A percentile compares a stretch with the other conserved stretches of the same genome.
These are phyloP conservation scores for Diaporthe helianthi DNA, from an alignment of 2,329 filamentous ascomycete species.

Conservation along the genomic window DNA sequence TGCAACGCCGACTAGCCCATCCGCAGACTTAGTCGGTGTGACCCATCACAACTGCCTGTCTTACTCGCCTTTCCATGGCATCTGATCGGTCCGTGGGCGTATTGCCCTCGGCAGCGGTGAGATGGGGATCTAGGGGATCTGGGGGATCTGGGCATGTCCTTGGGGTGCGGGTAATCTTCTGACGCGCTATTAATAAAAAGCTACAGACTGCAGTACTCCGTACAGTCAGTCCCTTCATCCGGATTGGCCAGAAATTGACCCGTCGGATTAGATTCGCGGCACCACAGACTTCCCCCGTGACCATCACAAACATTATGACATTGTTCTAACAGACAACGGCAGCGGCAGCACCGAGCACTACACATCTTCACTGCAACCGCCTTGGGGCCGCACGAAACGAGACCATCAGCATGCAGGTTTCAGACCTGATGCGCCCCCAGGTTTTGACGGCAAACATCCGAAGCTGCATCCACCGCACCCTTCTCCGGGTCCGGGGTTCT, in stretches of 20 bases:
- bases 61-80: slow-evolving; percentile 19
- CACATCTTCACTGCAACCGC: slow-evolving; percentile 3
- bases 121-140: too few relatives aligned
- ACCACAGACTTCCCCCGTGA: not conserved
- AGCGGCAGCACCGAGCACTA: not conserved
- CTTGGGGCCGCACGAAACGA: slow-evolving; percentile 18
- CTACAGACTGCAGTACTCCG: too few relatives aligned
- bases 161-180: slow-evolving; percentile 15
- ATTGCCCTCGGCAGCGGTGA: slow-evolving; percentile 17
- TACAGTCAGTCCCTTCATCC: too few relatives aligned
- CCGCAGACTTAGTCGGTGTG: slow-evolving; percentile 26
- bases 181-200: slow-evolving; percentile 7
- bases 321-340: not conserved
- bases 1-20: slow-evolving; percentile 18
- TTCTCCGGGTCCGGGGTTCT: not conserved
- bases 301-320: not conserved
- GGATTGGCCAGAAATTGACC: not conserved
- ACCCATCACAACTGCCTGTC: slow-evolving; percentile 3
- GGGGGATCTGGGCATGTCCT: slow-evolving; percentile 26
- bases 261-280: not conserved
- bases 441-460: slow-evolving; percentile 20
- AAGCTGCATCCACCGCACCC: slow-evolving; percentile 3
- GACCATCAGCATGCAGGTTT: slow-evolving; percentile 14
- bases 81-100: not conserved
- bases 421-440: slow-evolving; percentile 21